Evolutionary conservation across 2,329 filamentous ascomycete genomes (phyloP).

Genomic region (Colletotrichum lini): DNA sequence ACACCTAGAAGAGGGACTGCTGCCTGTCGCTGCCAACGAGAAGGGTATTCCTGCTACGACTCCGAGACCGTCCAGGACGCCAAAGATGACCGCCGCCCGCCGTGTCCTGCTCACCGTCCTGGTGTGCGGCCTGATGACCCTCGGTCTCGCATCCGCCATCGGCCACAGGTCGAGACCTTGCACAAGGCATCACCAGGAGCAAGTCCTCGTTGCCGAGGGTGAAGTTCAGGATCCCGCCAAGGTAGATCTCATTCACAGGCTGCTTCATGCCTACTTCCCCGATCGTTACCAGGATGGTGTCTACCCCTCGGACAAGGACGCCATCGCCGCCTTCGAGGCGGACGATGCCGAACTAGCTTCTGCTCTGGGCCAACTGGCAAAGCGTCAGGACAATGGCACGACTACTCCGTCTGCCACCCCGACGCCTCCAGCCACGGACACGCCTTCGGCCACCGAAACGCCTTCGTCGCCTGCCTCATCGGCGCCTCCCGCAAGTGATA

Average conservation of each 20-base stretch:
- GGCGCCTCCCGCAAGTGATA: constrained; percentile 20
- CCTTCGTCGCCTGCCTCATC: constrained; percentile 33
- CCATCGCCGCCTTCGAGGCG: constrained; percentile 73
- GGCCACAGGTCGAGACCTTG: constrained; percentile 31
- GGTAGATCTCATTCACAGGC: constrained; percentile 73
- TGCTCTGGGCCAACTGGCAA: constrained; percentile 75
- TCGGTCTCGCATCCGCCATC: constrained; percentile 45
- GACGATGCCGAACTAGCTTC: constrained; percentile 74
- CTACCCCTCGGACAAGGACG: constrained; percentile 74
- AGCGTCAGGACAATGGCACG: constrained; percentile 65
- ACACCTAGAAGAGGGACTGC: constrained; percentile 44
- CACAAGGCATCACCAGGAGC: constrained; percentile 30
- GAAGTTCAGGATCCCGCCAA: constrained; percentile 56
- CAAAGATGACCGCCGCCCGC: constrained; percentile 44
- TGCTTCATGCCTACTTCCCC: constrained; percentile 75
- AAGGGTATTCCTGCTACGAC: constrained; percentile 36
- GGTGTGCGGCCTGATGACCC: constrained; percentile 44
- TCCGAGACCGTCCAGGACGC: constrained; percentile 20
- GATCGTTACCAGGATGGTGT: constrained; percentile 78
- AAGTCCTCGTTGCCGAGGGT: constrained; percentile 18
- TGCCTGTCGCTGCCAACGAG: constrained; percentile 41
- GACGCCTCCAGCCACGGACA: constrained; percentile 40
- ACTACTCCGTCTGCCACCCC: constrained; percentile 39
- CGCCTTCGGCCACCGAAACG: constrained; percentile 40
- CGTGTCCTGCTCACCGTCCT: constrained; percentile 44